Evolutionary conservation across 768 basidiomycete genomes (phyloP).

Genomic region (Lentinula aciculospora): DNA sequence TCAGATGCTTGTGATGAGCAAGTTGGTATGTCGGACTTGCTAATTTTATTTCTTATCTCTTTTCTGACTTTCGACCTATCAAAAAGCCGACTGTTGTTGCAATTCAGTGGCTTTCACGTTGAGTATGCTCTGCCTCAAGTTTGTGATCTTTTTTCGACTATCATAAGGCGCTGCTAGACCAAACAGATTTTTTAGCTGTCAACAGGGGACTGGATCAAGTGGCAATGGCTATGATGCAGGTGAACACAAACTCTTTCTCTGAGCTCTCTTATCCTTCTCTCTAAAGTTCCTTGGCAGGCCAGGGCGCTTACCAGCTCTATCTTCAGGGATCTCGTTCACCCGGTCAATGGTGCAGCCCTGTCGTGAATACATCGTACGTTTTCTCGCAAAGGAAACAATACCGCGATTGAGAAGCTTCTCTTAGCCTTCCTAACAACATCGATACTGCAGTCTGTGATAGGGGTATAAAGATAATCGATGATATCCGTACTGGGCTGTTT

Average conservation of each 20-base stretch:
- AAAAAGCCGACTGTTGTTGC: constrained; percentile 19
- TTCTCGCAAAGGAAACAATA: background rate
- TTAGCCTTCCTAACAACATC: constrained; percentile 17
- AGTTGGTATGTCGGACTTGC: constrained; percentile 11
- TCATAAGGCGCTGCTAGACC: background rate
- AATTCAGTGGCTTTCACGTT: constrained; percentile 20
- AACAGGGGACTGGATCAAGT: constrained; percentile 12
- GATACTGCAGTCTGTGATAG: constrained; percentile 17
- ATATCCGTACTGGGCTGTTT: constrained; percentile 12
- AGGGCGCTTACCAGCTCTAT: constrained; percentile 8
- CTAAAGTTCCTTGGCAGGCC: background rate
- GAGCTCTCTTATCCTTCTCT: background rate
- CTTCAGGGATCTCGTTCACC: constrained; percentile 5
- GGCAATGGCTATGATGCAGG: constrained; percentile 11
- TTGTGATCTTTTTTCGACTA: background rate
- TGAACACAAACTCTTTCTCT: background rate
- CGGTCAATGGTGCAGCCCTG: constrained; percentile 12
- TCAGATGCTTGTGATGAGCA: constrained; percentile 20
- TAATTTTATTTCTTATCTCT: background rate
- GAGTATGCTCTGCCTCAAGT: constrained; percentile 24
- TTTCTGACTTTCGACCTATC: background rate
- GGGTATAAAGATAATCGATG: constrained; percentile 16
- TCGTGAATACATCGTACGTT: constrained; percentile 17
- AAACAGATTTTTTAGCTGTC: constrained; percentile 16
- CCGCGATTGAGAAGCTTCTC: background rate